These are phyloP conservation scores for Boletus smithii DNA, from an alignment of 1,284 basidiomycete species.

Conservation along the genomic window DNA sequence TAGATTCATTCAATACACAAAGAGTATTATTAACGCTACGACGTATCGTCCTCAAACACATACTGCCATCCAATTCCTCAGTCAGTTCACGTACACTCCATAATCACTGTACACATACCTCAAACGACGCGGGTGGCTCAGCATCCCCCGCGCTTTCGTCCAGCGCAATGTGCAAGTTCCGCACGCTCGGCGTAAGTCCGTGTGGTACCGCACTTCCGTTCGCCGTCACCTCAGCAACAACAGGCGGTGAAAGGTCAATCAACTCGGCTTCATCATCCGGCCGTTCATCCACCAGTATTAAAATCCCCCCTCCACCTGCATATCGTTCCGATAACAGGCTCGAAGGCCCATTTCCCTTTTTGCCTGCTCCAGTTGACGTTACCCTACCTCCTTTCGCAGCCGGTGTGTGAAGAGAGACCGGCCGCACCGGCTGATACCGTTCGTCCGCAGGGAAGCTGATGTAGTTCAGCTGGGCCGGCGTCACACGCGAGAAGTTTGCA, in stretches of 20 bases:
- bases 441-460: conserved; percentile 78
- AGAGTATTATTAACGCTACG: not conserved
- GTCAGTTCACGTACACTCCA: conserved; percentile 10
- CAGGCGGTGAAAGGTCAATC: conserved; percentile 62
- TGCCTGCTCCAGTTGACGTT: conserved; percentile 26
- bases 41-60: conserved; percentile 12
- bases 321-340: conserved; percentile 51
- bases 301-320: conserved; percentile 79
- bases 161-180: conserved; percentile 54
- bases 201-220: conserved; percentile 26
- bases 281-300: conserved; percentile 70
- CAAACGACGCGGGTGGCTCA: conserved; percentile 74
- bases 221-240: conserved; percentile 23
- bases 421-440: conserved; percentile 88
- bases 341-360: conserved; percentile 23
- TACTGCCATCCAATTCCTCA: conserved; percentile 8
- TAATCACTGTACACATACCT: conserved; percentile 74
- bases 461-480: conserved; percentile 83
- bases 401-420: conserved; percentile 57
- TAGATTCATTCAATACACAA: not conserved
- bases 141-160: conserved; percentile 73
- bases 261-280: conserved; percentile 69
- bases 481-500: conserved; percentile 90
- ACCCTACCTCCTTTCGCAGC: conserved; percentile 39
- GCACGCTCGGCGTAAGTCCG: conserved; percentile 26